Base-by-base conservation (phyloP, 176 grass and related monocot species). In the Guadua angustifolia region DNA sequence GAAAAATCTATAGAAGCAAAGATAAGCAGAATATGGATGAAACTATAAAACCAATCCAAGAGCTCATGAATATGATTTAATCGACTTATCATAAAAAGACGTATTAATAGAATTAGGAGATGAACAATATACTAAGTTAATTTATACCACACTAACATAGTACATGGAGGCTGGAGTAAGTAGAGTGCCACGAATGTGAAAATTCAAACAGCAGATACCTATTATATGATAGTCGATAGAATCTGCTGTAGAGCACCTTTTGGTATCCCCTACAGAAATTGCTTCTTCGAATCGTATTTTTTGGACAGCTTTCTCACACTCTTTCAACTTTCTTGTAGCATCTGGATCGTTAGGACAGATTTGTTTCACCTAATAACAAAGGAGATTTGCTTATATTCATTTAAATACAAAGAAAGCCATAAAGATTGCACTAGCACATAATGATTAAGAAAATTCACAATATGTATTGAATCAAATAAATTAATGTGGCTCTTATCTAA, bases 291-390 rank as follows among this genome's bases (percentile, higher is more conserved):
- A 97, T 69, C 88, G 79, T 57, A 97, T 86, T 75, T 93, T 97
- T 60, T 97, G 95, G 67, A 94, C 95, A 62, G 92, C 95, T 77
- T 93, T 94, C 76, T 97, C 92, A 42, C 95, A 97, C 81, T 97
- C 95, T 83, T 93, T 97, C 81, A 97, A 89, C 70, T 97, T 97
- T 77, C 82, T 94, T 75, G 92, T 69, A 82, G 92, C 95, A 70
- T 97, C 95, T 18, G 86, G 95, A 93, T 97, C 92, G 69, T 88
- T 94, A 64, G 95, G 95, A 53, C 51, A 84, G 51, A 91, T 89
- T 88, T 71, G 94, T 97, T 97, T 97, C 59, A 97, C 86, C 95
- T 97, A 78, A 80, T 42, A 64, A 76, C 56, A 60, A 47, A 76
- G 43, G 18, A 69, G 18, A 86, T 36, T 61, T 45, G 22, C 18